These are phyloP conservation scores for Knufia petricola DNA, from an alignment of 2,329 filamentous ascomycete genomes.

Conservation along the genomic window DNA sequence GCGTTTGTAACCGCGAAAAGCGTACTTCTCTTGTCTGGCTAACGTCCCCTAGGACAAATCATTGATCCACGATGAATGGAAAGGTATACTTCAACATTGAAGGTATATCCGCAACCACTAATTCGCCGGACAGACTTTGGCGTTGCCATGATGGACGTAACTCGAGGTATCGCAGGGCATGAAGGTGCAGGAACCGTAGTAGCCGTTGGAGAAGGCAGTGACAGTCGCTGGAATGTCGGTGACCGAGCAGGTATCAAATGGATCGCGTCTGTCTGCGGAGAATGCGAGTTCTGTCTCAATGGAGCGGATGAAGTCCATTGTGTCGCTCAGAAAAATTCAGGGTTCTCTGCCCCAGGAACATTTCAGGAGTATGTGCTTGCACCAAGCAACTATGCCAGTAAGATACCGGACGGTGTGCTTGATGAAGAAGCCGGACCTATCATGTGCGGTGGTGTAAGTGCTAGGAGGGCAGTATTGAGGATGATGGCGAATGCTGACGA, in stretches of 20 bases:
- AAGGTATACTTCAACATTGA: too few species aligned
- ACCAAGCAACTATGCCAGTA: slow-evolving; percentile 29
- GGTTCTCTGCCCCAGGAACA: slow-evolving; percentile 30
- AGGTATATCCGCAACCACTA: too few species aligned
- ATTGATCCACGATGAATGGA: slow-evolving; percentile 20
- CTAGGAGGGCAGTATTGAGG: slow-evolving; percentile 14
- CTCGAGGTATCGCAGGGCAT: slow-evolving; percentile 33
- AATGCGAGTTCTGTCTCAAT: slow-evolving; percentile 65
- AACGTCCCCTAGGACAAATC: slow-evolving; percentile 59
- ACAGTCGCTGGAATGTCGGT: slow-evolving; percentile 63
- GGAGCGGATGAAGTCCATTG: slow-evolving; percentile 31
- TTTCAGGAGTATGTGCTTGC: slow-evolving; percentile 31
- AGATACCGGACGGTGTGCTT: slow-evolving; percentile 28
- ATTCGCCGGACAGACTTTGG: slow-evolving; percentile 17
- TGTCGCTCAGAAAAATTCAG: slow-evolving; percentile 29
- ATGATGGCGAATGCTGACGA: background rate
- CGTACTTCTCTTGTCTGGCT: too few species aligned
- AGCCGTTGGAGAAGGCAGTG: slow-evolving; percentile 62
- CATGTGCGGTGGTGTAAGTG: slow-evolving; percentile 29
- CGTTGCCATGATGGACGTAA: slow-evolving; percentile 16
- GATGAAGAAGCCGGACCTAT: slow-evolving; percentile 32
- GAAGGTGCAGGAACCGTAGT: slow-evolving; percentile 76
- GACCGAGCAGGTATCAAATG: slow-evolving; percentile 84
- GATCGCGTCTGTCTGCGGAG: slow-evolving; percentile 77
- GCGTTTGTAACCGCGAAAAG: background rate